Percentiles rank a stretch among this genome's conserved stretches.
Conservation (phyloP, 2,329 filamentous ascomycete species). For the Xylaria sp. region DNA sequence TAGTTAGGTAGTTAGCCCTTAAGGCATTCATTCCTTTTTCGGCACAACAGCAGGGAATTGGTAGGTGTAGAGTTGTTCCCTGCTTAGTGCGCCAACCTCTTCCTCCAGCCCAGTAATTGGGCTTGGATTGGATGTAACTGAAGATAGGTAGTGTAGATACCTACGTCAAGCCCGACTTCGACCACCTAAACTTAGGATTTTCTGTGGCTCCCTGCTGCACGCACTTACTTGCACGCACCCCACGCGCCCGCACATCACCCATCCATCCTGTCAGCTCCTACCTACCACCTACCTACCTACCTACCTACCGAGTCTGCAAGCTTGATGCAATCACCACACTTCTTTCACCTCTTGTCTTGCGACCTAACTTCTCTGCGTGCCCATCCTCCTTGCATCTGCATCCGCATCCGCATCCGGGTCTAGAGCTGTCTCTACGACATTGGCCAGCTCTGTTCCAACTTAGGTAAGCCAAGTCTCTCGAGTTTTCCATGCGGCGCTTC, state of each 20-base stretch:
- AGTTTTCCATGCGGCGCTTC: slow-evolving; percentile 19
- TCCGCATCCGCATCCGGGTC: slow-evolving; percentile 30
- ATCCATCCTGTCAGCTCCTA: slow-evolving; percentile 20
- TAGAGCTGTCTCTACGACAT: slow-evolving; percentile 19
- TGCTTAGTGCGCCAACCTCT: slow-evolving; percentile 4
- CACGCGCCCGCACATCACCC: slow-evolving; percentile 33
- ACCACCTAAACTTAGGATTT: not conserved
- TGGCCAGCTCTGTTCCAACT: slow-evolving; percentile 22
- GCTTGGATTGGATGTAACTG: not conserved
- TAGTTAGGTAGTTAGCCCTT: not conserved
- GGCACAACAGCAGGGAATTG: slow-evolving; percentile 10
- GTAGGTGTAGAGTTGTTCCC: not conserved
- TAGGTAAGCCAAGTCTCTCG: slow-evolving; percentile 36
- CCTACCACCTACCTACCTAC: too few species aligned
- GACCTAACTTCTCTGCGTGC: slow-evolving; percentile 30
- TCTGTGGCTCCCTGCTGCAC: slow-evolving; percentile 12
- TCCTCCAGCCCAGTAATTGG: not conserved
- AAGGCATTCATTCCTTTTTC: slow-evolving; percentile 12
- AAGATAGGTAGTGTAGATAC: not conserved
- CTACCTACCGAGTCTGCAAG: slow-evolving; percentile 28
- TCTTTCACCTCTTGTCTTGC: slow-evolving; percentile 30
- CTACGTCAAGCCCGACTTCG: not conserved
- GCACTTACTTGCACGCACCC: slow-evolving; percentile 28
- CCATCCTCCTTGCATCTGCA: slow-evolving; percentile 35
- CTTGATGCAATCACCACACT: slow-evolving; percentile 23